A percentile compares a stretch with the other conserved stretches of the same genome.
phyloP scores from a whole-genome alignment of 2,329 filamentous ascomycete species.

The Cladosporium sp. region DNA sequence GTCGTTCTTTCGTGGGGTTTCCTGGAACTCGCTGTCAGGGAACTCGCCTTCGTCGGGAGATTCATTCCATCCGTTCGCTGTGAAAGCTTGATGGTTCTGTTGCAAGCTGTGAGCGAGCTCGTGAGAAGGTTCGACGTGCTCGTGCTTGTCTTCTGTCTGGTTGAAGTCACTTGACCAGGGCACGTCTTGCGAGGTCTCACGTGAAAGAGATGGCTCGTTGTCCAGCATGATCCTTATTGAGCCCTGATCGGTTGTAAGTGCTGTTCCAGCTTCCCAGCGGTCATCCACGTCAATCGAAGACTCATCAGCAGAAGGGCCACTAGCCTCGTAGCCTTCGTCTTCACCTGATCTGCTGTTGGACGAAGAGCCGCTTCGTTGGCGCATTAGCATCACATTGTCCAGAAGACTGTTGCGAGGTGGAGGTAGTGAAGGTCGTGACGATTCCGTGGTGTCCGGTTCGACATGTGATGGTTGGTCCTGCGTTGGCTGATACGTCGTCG shows the following conservation, averaged over 20 bases:
- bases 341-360: conserved; percentile 35
- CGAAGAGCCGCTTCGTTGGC: conserved; percentile 34
- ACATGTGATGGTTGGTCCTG: background rate
- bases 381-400: conserved; percentile 39
- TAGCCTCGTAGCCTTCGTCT: conserved; percentile 36
- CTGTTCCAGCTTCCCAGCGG: conserved; percentile 11
- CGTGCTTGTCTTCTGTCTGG: conserved; percentile 17
- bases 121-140: conserved; percentile 19
- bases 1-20: conserved; percentile 32
- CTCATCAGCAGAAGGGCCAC: conserved; percentile 28
- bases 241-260: conserved; percentile 30
- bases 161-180: background rate
- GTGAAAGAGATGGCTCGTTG: conserved; percentile 25
- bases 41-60: conserved; percentile 27
- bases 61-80: conserved; percentile 30
- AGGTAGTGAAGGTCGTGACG: background rate
- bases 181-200: background rate
- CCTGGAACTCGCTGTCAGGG: conserved; percentile 28
- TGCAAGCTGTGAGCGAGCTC: conserved; percentile 26
- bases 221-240: conserved; percentile 42
- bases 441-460: background rate
- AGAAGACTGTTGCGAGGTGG: conserved; percentile 28
- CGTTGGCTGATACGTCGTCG: conserved; percentile 7
- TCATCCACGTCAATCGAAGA: conserved; percentile 15
- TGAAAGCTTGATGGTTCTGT: conserved; percentile 30